Conservation (phyloP, 441 rosid genomes). For the Pelargonium hybrid region DNA sequence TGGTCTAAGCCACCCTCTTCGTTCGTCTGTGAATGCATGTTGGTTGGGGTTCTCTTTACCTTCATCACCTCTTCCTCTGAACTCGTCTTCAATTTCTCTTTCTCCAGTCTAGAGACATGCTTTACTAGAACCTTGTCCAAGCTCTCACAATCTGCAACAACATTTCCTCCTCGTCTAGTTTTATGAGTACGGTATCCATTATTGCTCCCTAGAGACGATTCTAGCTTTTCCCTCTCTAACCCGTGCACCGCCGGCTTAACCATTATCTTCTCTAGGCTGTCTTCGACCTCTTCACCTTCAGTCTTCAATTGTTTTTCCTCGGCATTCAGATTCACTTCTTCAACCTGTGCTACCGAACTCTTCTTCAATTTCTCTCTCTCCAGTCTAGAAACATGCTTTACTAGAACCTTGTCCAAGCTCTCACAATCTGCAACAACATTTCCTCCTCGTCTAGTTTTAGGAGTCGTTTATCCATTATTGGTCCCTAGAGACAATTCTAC, state of each 20-base stretch:
- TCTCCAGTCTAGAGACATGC: slow-evolving; percentile 48
- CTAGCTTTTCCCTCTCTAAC: slow-evolving; percentile 41
- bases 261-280: slow-evolving; percentile 47
- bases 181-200: slow-evolving; percentile 25
- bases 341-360: too few species aligned
- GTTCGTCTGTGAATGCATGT: not conserved
- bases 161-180: slow-evolving; percentile 25
- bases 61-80: slow-evolving; percentile 24
- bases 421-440: slow-evolving; percentile 25
- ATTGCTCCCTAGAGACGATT: slow-evolving; percentile 24
- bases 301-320: not conserved
- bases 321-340: not conserved
- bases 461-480: slow-evolving; percentile 24
- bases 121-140: slow-evolving; percentile 52
- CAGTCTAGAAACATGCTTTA: slow-evolving; percentile 46
- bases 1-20: slow-evolving; percentile 16
- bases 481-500: slow-evolving; percentile 24
- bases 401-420: slow-evolving; percentile 51
- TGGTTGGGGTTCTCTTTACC: not conserved
- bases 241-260: slow-evolving; percentile 50
- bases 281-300: slow-evolving; percentile 22
- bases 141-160: slow-evolving; percentile 30
- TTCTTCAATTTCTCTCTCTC: slow-evolving; percentile 43
- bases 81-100: slow-evolving; percentile 34
- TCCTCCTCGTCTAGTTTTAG: slow-evolving; percentile 25